Conservation (phyloP, 345 rosid genomes). For the Cardamine chenopodiifolia region DNA sequence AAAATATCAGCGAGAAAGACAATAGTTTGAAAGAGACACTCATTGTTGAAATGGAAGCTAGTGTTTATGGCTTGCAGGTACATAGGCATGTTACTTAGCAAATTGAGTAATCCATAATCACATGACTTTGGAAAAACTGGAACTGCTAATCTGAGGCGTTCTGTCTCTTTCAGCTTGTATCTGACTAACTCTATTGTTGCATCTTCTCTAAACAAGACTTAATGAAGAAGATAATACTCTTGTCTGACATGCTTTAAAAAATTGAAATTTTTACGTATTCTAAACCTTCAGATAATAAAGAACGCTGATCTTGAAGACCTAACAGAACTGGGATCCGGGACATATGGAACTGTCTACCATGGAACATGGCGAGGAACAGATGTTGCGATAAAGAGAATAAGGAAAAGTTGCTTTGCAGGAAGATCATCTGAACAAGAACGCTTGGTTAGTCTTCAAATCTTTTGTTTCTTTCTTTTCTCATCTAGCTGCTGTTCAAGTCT, state of each 20-base stretch:
- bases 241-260: slow-evolving; percentile 4
- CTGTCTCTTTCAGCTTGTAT: neutral
- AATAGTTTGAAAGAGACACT: slow-evolving; percentile 48
- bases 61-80: slow-evolving; percentile 73
- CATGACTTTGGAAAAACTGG: neutral
- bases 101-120: slow-evolving; percentile 7
- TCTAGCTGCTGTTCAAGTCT: neutral
- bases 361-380: slow-evolving; percentile 81
- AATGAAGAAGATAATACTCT: neutral
- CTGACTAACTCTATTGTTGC: neutral
- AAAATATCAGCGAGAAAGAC: slow-evolving; percentile 43
- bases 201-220: slow-evolving; percentile 6
- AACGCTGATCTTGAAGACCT: slow-evolving; percentile 73
- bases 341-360: slow-evolving; percentile 76
- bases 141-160: neutral
- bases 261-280: slow-evolving; percentile 3
- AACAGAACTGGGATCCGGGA: slow-evolving; percentile 67
- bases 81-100: neutral
- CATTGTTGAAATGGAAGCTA: slow-evolving; percentile 74
- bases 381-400: slow-evolving; percentile 76
- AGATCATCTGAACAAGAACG: slow-evolving; percentile 71
- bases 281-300: slow-evolving; percentile 55
- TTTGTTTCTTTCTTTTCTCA: slow-evolving; percentile 13
- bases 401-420: slow-evolving; percentile 63
- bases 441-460: slow-evolving; percentile 50